phyloP scores from a whole-genome alignment of 176 grass and related monocot species.

The Oryza brachyantha region DNA sequence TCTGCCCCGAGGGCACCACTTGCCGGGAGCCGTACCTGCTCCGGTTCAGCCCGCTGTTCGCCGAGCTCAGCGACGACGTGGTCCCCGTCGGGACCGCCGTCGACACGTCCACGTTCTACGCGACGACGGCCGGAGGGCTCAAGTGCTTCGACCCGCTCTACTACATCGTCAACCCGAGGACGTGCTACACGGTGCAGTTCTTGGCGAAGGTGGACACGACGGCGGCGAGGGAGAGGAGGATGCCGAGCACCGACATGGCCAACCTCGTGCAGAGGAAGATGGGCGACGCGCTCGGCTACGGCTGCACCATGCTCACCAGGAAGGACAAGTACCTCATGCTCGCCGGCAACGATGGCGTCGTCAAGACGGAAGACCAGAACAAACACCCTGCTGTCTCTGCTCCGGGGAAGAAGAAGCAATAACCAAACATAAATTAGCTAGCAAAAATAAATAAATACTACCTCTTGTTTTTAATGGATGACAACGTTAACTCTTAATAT shows the following conservation, averaged over 20 bases:
- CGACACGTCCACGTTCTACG: conserved; percentile 67
- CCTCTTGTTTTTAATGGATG: too few species aligned
- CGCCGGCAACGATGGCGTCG: conserved; percentile 64
- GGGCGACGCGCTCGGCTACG: conserved; percentile 53
- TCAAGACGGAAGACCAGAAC: background rate
- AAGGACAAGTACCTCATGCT: conserved; percentile 87
- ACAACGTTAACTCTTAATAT: too few species aligned
- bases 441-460: background rate
- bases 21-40: conserved; percentile 75
- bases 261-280: conserved; percentile 65
- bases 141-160: conserved; percentile 77
- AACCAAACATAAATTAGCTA: background rate
- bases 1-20: conserved; percentile 78
- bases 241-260: conserved; percentile 39
- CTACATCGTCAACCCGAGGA: conserved; percentile 54
- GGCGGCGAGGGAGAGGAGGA: background rate
- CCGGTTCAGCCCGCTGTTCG: conserved; percentile 68
- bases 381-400: background rate
- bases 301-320: conserved; percentile 67
- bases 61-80: conserved; percentile 57
- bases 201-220: conserved; percentile 41
- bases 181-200: conserved; percentile 60
- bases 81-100: conserved; percentile 55
- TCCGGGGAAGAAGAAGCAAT: background rate
- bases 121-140: conserved; percentile 56